phyloP scores from a whole-genome alignment of 1,139 yeast genomes.

The Suhomyces terraborum region DNA sequence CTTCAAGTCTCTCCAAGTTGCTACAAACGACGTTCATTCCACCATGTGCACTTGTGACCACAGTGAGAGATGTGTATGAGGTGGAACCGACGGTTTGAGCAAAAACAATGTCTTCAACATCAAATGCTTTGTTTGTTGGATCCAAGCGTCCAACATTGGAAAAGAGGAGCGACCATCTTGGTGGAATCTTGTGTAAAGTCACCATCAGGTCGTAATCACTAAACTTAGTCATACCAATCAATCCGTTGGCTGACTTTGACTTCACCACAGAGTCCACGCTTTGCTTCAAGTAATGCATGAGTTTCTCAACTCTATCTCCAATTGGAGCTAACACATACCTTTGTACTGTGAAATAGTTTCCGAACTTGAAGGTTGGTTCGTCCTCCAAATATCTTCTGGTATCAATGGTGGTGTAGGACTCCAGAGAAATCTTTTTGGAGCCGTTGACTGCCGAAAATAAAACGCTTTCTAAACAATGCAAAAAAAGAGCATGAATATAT shows the following conservation, averaged over 20 bases:
- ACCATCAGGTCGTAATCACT: conserved; percentile 19
- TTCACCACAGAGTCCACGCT: background rate
- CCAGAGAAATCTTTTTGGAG: conserved; percentile 12
- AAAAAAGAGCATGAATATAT: conserved; percentile 14
- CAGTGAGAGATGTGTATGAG: background rate
- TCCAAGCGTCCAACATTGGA: conserved; percentile 26
- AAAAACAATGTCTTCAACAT: conserved; percentile 7
- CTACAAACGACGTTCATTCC: conserved; percentile 7
- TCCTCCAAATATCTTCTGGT: conserved; percentile 17
- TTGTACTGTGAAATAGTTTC: conserved; percentile 25
- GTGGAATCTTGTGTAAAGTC: conserved; percentile 12
- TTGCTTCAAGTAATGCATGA: conserved; percentile 1
- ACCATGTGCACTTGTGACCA: conserved; percentile 6
- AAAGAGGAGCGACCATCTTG: conserved; percentile 22
- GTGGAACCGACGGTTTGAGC: conserved; percentile 1
- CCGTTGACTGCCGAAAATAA: conserved; percentile 1
- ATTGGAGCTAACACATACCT: conserved; percentile 18
- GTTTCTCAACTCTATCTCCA: conserved; percentile 9
- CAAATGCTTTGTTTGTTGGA: background rate
- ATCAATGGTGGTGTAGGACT: conserved; percentile 14
- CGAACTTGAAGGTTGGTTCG: conserved; percentile 21
- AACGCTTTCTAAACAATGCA: conserved; percentile 12
- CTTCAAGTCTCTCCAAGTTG: conserved; percentile 2
- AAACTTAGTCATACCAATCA: conserved; percentile 15
- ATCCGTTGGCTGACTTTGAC: background rate